These are phyloP conservation scores for Triticum monococcum DNA, from an alignment of 176 grass and related monocot genomes.

Conservation along the genomic window DNA sequence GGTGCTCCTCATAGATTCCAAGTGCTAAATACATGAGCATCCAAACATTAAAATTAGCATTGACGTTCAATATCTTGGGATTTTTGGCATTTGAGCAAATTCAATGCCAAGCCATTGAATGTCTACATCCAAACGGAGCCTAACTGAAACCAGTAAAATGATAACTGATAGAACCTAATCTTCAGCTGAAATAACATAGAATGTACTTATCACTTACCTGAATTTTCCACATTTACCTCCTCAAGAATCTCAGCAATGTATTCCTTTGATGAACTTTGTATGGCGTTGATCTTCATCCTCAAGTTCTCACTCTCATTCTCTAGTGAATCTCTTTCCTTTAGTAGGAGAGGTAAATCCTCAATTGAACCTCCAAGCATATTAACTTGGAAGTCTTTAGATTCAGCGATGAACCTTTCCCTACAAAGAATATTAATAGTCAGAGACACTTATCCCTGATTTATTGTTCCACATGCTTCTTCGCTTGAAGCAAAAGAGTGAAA, in stretches of 20 bases:
- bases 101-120: no score
- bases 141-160: neutral
- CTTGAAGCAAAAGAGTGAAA: neutral
- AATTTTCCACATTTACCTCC: slow-evolving; percentile 61
- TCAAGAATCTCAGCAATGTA: slow-evolving; percentile 80
- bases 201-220: slow-evolving; percentile 36
- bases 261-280: slow-evolving; percentile 67
- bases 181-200: slow-evolving; percentile 20
- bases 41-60: no score
- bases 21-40: no score
- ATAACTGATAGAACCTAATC: neutral
- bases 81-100: no score
- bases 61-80: no score
- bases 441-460: slow-evolving; percentile 1
- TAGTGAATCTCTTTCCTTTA: slow-evolving; percentile 56
- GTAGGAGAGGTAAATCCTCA: slow-evolving; percentile 45
- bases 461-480: neutral
- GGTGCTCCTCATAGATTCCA: no score
- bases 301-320: slow-evolving; percentile 57
- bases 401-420: slow-evolving; percentile 69
- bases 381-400: slow-evolving; percentile 62
- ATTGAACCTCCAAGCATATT: slow-evolving; percentile 36
- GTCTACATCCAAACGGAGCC: no score
- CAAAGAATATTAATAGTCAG: slow-evolving; percentile 19
- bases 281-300: slow-evolving; percentile 55